Conservation (phyloP, 306 rosid species). For the Coriaria nepalensis region DNA sequence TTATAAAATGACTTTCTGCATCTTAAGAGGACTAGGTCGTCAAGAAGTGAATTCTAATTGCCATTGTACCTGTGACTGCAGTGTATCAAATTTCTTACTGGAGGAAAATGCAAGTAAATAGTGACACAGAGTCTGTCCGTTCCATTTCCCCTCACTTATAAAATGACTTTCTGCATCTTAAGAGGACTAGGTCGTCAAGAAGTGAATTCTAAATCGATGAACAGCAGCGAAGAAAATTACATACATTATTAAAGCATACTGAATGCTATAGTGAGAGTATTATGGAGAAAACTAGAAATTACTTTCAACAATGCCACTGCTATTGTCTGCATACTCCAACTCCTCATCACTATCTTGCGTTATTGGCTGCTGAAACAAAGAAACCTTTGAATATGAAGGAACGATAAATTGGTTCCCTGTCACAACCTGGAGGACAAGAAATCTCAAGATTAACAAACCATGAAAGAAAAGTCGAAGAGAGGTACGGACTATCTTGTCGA, state of each 20-base stretch:
- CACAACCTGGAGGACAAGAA: constrained; percentile 54
- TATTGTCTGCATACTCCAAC: constrained; percentile 90
- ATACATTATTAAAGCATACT: no score
- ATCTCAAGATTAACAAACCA: constrained; percentile 14
- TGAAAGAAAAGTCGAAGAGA: constrained; percentile 6
- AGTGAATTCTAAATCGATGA: no score
- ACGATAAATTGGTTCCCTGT: constrained; percentile 64
- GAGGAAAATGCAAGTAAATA: constrained; percentile 3
- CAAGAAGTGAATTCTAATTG: no score
- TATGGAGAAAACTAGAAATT: constrained; percentile 12
- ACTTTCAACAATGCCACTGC: constrained; percentile 47
- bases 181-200: no score
- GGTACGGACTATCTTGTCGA: no score
- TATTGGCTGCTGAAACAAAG: constrained; percentile 69
- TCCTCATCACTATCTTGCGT: constrained; percentile 96
- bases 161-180: no score
- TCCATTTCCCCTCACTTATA: no score
- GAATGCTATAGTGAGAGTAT: not conserved
- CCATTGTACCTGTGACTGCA: constrained; percentile 39
- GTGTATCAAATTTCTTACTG: constrained; percentile 16
- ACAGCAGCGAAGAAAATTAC: no score
- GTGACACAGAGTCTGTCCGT: not conserved
- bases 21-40: no score
- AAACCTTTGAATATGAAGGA: constrained; percentile 74
- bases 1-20: no score